Evolutionary conservation across 2,329 filamentous ascomycete genomes (phyloP).

Genomic region (Berkeleyomyces basicola): DNA sequence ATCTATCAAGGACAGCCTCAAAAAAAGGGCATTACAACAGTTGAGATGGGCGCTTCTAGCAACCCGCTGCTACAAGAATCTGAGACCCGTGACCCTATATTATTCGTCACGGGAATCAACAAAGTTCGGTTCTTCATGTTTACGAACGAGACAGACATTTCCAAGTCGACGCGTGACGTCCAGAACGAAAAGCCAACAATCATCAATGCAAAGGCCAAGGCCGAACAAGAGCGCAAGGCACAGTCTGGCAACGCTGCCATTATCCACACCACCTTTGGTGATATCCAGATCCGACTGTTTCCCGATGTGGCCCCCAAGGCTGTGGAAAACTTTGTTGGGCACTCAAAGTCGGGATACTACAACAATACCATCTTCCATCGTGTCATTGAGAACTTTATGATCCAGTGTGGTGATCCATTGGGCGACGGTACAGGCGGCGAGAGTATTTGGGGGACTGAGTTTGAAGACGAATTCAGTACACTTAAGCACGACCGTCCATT

Average conservation of each 20-base stretch:
- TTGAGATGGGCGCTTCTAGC: conserved; percentile 89
- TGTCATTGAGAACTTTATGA: conserved; percentile 97
- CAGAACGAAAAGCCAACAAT: conserved; percentile 81
- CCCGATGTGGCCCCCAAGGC: conserved; percentile 85
- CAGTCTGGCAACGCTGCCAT: conserved; percentile 67
- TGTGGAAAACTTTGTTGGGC: conserved; percentile 94
- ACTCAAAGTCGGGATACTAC: conserved; percentile 81
- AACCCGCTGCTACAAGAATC: conserved; percentile 90
- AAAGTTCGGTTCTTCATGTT: conserved; percentile 98
- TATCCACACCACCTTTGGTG: conserved; percentile 83
- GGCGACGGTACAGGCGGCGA: conserved; percentile 83
- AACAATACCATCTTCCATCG: conserved; percentile 96
- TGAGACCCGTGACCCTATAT: conserved; percentile 75
- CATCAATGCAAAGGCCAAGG: conserved; percentile 27
- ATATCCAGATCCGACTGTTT: conserved; percentile 86
- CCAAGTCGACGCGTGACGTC: conserved; percentile 72
- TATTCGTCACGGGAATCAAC: conserved; percentile 66
- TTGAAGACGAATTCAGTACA: conserved; percentile 83
- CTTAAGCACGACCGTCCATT: conserved; percentile 92
- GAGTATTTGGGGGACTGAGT: conserved; percentile 83
- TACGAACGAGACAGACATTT: conserved; percentile 71
- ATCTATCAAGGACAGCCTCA: conserved; percentile 92
- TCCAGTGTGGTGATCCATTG: conserved; percentile 69
- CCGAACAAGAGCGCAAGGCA: conserved; percentile 37
- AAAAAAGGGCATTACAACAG: conserved; percentile 81